Percentiles rank a stretch among this genome's conserved stretches.
These are phyloP conservation scores for Rutstroemia sp. DNA, from an alignment of 2,329 filamentous ascomycete species.

Conservation along the genomic window DNA sequence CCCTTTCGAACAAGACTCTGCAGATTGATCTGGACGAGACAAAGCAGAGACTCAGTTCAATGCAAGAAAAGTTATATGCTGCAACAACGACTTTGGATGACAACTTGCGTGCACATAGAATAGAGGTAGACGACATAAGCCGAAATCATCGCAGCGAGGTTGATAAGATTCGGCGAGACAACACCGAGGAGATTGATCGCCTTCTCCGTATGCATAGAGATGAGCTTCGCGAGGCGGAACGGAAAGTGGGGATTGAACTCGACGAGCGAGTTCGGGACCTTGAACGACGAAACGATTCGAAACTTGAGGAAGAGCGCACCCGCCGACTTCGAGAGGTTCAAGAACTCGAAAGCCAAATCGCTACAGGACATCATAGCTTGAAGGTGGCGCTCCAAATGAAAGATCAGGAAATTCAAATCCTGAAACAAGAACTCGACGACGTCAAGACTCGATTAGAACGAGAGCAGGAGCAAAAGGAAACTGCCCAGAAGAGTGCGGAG, in stretches of 20 bases:
- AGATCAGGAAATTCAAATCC: constrained; percentile 46
- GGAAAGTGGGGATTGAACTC: constrained; percentile 45
- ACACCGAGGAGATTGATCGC: constrained; percentile 48
- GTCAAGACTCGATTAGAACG: constrained; percentile 46
- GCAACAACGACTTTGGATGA: constrained; percentile 44
- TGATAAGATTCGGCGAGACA: constrained; percentile 43
- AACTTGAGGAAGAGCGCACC: constrained; percentile 58
- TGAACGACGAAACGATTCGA: constrained; percentile 30
- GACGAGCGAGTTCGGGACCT: constrained; percentile 27
- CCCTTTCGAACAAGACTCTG: constrained; percentile 41
- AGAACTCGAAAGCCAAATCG: constrained; percentile 49
- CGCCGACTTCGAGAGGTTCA: constrained; percentile 55
- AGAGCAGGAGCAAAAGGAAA: constrained; percentile 45
- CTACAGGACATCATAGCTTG: constrained; percentile 36
- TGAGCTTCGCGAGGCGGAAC: constrained; percentile 57
- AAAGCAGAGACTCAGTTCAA: constrained; percentile 32
- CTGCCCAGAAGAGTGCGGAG: constrained; percentile 40
- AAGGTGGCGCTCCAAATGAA: constrained; percentile 32
- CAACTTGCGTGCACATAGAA: constrained; percentile 40
- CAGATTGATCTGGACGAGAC: constrained; percentile 61
- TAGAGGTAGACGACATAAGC: constrained; percentile 45
- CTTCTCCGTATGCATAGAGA: constrained; percentile 57
- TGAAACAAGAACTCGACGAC: constrained; percentile 39
- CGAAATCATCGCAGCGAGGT: constrained; percentile 48
- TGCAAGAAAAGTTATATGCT: constrained; percentile 37